Base-by-base conservation (phyloP, 371 early-diverging fungal species). In the Smittium culicis region DNA sequence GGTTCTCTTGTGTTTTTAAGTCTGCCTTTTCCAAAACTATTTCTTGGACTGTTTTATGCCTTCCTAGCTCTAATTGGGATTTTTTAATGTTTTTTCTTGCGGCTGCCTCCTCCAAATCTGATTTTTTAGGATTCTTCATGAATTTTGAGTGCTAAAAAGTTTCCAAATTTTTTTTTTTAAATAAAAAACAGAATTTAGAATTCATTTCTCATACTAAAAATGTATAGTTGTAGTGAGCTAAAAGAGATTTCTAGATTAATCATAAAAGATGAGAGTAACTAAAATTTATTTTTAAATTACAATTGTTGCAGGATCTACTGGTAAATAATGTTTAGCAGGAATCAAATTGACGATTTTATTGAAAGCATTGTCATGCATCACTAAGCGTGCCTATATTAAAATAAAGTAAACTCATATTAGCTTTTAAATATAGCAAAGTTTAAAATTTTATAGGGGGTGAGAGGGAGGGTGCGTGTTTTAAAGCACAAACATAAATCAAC, bases 51-150 rank as follows among this genome's bases (percentile, higher is more conserved):
- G 55, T 61, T 35, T 33, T 33, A 31, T 66, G 66, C 67, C 69
- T 1, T 58, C 61, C 68, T 57, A 62, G 34, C 64, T 66, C 34
- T 70, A 69, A 29, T 69, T 71, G 1, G 66, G 61, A 57, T 8
- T 8, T 65, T 61, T 70, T 76, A 63, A 71, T 69, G 57, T 69
- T 69, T 5, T 54, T 45, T 28, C 66, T 64, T 64, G 34, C 34
- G 29, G n/a, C 34, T 28, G 5, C 32, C n/a, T n/a, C n/a, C n/a
- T 28, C 31, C 5, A 24, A 24, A 3, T 70, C 68, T 11, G 68
- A 69, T 66, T 77, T 74, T 66, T 77, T 75, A 54, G 72, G 70
- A 64, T 77, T 72, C 68, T 77, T 76, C 74, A 73, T 69, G 61
- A 70, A 76, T 60, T 70, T 65, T 30, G 45, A 61, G 28, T 73